A percentile compares a stretch with the other conserved stretches of the same genome.
Conservation (phyloP, 1,139 yeast genomes). For the Suhomyces chickasaworum region DNA sequence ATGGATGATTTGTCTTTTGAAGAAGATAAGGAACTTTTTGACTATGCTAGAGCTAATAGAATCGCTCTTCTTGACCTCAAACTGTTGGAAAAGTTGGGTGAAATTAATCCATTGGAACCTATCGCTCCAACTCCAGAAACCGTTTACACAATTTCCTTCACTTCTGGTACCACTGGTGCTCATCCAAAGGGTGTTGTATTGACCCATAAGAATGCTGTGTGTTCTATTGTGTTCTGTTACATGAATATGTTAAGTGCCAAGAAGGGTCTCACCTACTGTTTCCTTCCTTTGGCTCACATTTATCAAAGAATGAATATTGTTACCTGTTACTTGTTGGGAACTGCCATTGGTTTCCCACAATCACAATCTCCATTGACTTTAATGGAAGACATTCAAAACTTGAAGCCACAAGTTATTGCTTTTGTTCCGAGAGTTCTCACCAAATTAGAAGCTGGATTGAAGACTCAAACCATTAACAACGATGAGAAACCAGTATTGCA, state of each 20-base stretch:
- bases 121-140: constrained; percentile 27
- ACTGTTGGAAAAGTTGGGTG: constrained; percentile 34
- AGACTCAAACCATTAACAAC: constrained; percentile 35
- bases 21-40: constrained; percentile 17
- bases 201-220: constrained; percentile 32
- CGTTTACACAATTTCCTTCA: constrained; percentile 31
- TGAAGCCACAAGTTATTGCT: constrained; percentile 32
- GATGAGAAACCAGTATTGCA: constrained; percentile 37
- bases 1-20: constrained; percentile 48
- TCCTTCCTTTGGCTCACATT: constrained; percentile 73
- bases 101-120: constrained; percentile 21
- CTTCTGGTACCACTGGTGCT: constrained; percentile 43
- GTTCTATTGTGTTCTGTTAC: constrained; percentile 23
- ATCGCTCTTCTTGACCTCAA: constrained; percentile 34
- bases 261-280: constrained; percentile 20
- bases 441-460: constrained; percentile 27
- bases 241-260: constrained; percentile 14
- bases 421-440: constrained; percentile 28
- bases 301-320: constrained; percentile 49
- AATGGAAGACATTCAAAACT: constrained; percentile 38
- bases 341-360: constrained; percentile 45
- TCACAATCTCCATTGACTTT: constrained; percentile 39
- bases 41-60: constrained; percentile 25
- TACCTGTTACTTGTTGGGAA: constrained; percentile 31
- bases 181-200: constrained; percentile 43